Conservation (phyloP, 2,329 filamentous ascomycete species). For the Monilinia fructicola region DNA sequence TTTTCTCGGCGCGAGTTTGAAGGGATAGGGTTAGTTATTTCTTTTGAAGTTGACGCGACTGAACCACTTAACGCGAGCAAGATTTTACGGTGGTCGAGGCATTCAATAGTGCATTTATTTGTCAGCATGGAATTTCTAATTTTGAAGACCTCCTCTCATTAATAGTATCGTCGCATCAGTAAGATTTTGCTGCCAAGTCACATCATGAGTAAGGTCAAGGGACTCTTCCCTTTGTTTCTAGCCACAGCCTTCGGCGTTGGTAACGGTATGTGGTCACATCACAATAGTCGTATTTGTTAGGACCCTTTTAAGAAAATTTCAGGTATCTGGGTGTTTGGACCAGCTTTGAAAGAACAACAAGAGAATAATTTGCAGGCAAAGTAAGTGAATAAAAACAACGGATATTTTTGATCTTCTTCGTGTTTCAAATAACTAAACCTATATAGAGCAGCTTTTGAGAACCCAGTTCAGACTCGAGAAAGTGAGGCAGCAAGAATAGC, state of each 20-base stretch:
- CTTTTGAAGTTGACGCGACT: slow-evolving; percentile 24
- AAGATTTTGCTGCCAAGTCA: neutral
- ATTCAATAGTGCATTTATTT: neutral
- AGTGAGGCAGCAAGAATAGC: slow-evolving; percentile 26
- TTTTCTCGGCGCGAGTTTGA: slow-evolving; percentile 3
- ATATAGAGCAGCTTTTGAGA: slow-evolving; percentile 28
- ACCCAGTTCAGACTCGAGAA: slow-evolving; percentile 20
- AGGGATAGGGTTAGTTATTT: slow-evolving; percentile 10
- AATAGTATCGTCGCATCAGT: neutral
- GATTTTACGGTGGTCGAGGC: neutral
- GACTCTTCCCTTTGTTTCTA: slow-evolving; percentile 36
- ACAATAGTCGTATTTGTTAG: neutral
- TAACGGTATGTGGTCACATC: slow-evolving; percentile 34
- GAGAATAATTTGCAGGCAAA: slow-evolving; percentile 30
- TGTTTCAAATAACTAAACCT: slow-evolving; percentile 22
- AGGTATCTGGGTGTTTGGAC: slow-evolving; percentile 40
- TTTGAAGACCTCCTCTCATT: neutral
- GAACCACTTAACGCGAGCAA: slow-evolving; percentile 22
- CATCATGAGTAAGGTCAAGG: slow-evolving; percentile 37
- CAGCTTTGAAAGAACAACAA: slow-evolving; percentile 36
- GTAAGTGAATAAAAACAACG: slow-evolving; percentile 22
- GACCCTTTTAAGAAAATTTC: neutral
- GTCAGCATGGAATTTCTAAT: neutral
- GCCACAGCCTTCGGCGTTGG: slow-evolving; percentile 37
- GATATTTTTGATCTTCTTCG: neutral